These are phyloP conservation scores for Magnaporthiopsis incrustans DNA, from an alignment of 2,329 filamentous ascomycete genomes.

Conservation along the genomic window DNA sequence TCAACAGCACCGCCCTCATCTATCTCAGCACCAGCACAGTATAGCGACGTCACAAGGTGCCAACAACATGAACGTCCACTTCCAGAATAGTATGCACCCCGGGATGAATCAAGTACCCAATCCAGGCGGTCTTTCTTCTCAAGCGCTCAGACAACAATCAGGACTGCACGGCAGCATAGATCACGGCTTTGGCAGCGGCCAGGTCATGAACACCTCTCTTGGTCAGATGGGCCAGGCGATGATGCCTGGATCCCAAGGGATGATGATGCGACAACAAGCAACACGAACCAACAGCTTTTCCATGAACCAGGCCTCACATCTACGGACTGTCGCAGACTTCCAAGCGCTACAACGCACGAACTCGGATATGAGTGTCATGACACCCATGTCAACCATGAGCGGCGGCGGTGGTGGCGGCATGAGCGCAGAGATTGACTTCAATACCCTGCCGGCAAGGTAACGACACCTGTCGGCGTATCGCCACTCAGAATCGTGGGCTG, in stretches of 20 bases:
- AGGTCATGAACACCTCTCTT: constrained; percentile 8
- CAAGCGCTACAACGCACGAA: constrained; percentile 39
- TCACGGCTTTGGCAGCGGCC: constrained; percentile 8
- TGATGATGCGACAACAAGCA: constrained; percentile 26
- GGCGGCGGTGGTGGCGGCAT: constrained; percentile 16
- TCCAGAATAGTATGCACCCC: constrained; percentile 4
- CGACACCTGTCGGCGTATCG: neutral
- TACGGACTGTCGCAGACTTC: constrained; percentile 40
- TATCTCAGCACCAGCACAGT: constrained; percentile 21
- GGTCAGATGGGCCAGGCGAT: constrained; percentile 8
- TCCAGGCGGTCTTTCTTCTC: neutral
- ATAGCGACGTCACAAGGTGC: constrained; percentile 25
- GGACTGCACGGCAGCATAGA: constrained; percentile 13
- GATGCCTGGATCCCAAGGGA: constrained; percentile 10
- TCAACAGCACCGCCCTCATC: constrained; percentile 8
- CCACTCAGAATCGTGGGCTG: neutral
- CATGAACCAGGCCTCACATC: constrained; percentile 25
- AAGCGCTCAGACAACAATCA: constrained; percentile 13
- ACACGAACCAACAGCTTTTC: constrained; percentile 32
- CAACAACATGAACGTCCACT: constrained; percentile 10
- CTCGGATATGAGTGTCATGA: constrained; percentile 29
- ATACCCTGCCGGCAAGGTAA: constrained; percentile 24
- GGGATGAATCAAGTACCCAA: constrained; percentile 8
- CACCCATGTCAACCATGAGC: constrained; percentile 24
- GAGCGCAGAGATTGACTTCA: constrained; percentile 32